Evolutionary conservation across 1,284 basidiomycete genomes (phyloP).

Genomic region (Wolfiporia cocos): DNA sequence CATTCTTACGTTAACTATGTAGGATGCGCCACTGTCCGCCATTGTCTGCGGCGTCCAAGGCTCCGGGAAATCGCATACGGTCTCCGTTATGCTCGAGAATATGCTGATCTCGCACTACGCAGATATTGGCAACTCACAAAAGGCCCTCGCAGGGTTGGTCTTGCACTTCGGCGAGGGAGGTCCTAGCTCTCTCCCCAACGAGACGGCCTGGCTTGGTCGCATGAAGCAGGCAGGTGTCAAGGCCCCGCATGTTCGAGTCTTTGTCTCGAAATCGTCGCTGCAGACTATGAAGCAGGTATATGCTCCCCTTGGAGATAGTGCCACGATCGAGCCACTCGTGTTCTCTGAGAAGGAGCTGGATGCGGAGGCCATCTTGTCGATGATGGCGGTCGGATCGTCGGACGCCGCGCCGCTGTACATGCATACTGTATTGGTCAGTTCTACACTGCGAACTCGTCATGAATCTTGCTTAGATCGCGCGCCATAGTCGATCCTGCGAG

Average conservation of each 20-base stretch:
- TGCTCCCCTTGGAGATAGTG: slow-evolving; percentile 18
- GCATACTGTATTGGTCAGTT: slow-evolving; percentile 19
- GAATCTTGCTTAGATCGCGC: background rate
- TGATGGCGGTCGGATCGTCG: slow-evolving; percentile 28
- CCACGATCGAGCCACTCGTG: slow-evolving; percentile 25
- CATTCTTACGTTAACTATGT: background rate
- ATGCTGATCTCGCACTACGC: slow-evolving; percentile 53
- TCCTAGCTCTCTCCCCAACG: slow-evolving; percentile 46
- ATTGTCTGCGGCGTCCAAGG: slow-evolving; percentile 36
- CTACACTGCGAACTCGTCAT: background rate
- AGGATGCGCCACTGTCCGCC: slow-evolving; percentile 32
- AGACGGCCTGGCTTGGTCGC: slow-evolving; percentile 56
- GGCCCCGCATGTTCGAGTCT: slow-evolving; percentile 49
- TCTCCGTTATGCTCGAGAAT: slow-evolving; percentile 58
- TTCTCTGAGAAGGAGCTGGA: slow-evolving; percentile 26
- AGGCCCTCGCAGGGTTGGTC: slow-evolving; percentile 54
- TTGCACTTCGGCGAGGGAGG: slow-evolving; percentile 69
- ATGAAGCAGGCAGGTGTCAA: slow-evolving; percentile 30
- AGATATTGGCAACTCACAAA: slow-evolving; percentile 42
- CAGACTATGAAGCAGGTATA: slow-evolving; percentile 24
- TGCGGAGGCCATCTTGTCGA: slow-evolving; percentile 26
- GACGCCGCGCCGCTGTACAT: slow-evolving; percentile 22
- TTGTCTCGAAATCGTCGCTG: slow-evolving; percentile 38
- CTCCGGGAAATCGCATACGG: slow-evolving; percentile 67
- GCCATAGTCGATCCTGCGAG: slow-evolving; percentile 19